Conservation (phyloP, 1,284 basidiomycete genomes). For the Cutaneotrichosporon sp. region DNA sequence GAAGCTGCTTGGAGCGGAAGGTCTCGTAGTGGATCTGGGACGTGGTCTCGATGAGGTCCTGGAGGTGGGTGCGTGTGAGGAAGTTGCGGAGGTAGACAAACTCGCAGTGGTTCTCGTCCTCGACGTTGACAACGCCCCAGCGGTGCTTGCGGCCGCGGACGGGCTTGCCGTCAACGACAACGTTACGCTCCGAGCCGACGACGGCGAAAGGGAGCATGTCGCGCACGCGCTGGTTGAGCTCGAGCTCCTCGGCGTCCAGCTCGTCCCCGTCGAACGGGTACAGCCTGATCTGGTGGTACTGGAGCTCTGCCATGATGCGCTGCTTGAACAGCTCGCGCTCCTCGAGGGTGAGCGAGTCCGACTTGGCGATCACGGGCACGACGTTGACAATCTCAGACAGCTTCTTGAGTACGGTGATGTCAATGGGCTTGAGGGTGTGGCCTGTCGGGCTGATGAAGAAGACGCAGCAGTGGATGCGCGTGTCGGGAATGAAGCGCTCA, state of each 20-base stretch:
- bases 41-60: slow-evolving; percentile 98
- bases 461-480: slow-evolving; percentile 94
- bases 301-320: slow-evolving; percentile 89
- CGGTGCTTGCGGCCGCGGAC: slow-evolving; percentile 95
- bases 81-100: slow-evolving; percentile 97
- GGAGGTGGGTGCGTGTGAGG: slow-evolving; percentile 82
- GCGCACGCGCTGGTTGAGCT: slow-evolving; percentile 87
- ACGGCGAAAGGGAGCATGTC: slow-evolving; percentile 94
- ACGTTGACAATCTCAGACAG: slow-evolving; percentile 97
- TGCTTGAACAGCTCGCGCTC: slow-evolving; percentile 91
- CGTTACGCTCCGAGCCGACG: slow-evolving; percentile 88
- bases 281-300: slow-evolving; percentile 85
- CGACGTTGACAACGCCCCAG: slow-evolving; percentile 97
- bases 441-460: slow-evolving; percentile 99
- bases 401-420: slow-evolving; percentile 98
- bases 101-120: slow-evolving; percentile 95
- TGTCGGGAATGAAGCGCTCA: slow-evolving; percentile 96
- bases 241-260: slow-evolving; percentile 76
- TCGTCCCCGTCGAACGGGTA: slow-evolving; percentile 98
- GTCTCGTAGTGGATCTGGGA: slow-evolving; percentile 99
- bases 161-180: slow-evolving; percentile 90
- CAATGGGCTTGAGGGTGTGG: slow-evolving; percentile 85
- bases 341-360: slow-evolving; percentile 89
- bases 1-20: slow-evolving; percentile 89
- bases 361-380: slow-evolving; percentile 96